Evolutionary conservation across 139 green algal species (phyloP).

Genomic region (Chlamydomonas sp.): DNA sequence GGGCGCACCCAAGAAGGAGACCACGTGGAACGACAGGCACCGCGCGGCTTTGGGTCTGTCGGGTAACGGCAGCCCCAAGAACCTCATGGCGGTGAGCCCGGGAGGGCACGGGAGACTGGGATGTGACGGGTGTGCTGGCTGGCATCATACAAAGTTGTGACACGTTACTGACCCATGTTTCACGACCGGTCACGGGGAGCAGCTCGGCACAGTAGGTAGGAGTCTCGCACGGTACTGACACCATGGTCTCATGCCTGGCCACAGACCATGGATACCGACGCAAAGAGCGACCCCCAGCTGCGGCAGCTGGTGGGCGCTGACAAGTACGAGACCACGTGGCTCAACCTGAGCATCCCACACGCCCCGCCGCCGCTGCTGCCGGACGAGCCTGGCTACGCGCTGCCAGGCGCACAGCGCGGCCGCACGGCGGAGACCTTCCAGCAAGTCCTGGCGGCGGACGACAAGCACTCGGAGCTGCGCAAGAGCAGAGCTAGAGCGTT

Average conservation of each 20-base stretch:
- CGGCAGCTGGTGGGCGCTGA: background rate
- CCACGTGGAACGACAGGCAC: background rate
- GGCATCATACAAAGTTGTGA: background rate
- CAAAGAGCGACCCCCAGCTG: background rate
- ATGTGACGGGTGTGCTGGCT: background rate
- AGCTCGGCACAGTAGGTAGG: too few species aligned
- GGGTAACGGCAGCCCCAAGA: background rate
- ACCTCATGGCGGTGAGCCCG: slow-evolving; percentile 6
- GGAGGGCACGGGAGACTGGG: background rate
- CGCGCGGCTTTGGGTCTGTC: background rate
- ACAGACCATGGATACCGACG: background rate
- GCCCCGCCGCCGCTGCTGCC: slow-evolving; percentile 4
- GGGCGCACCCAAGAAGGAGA: background rate
- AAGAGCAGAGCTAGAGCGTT: background rate
- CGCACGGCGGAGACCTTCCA: background rate
- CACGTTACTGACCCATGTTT: too few species aligned
- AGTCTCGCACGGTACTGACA: background rate
- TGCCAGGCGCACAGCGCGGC: background rate
- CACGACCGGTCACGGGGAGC: too few species aligned
- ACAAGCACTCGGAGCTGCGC: background rate
- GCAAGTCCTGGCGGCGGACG: background rate
- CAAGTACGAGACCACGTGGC: background rate
- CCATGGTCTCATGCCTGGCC: background rate
- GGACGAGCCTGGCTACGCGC: slow-evolving; percentile 4
- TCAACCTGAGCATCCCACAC: slow-evolving; percentile 11